Evolutionary conservation across 2,329 filamentous ascomycete species (phyloP), one percentile per base, ranked within the genome.

Genomic region (Colletotrichum tabaci): DNA sequence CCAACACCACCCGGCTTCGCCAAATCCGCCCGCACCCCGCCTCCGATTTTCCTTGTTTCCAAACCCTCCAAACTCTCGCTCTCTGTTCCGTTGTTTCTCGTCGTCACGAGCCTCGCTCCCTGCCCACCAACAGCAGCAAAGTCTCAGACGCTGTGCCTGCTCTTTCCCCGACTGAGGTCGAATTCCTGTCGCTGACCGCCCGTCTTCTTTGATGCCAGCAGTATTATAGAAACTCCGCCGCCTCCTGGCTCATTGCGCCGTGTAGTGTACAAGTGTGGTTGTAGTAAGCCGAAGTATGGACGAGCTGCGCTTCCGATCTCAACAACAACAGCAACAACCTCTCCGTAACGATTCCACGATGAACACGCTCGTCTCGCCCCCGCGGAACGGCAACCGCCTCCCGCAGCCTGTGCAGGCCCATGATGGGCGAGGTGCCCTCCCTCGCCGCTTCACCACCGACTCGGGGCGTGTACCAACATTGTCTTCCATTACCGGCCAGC

Each of bases 391-490:
- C 79, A 87, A 85, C 79, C 90, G 91, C 79, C 87, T 91, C 81
- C 86, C 85, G 74, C 88, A 88, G 75, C 86, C 88, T 67, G 81
- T 86, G 73, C 73, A 71, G 71, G 30, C 88, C 74, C 88, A 90
- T 81, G 94, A 97, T 79, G 89, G 89, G 75, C 91, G 95, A 82
- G 90, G 90, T 74, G 91, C 91, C 77, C 87, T 98, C 80, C 94
- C 95, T 83, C 92, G 96, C 79, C 93, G 96, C 80, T 98, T 98
- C 84, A 98, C 96, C 74, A 96, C 95, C 69, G 97, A 98, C 84
- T 91, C 94, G 84, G 88, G 94, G 83, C 89, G 95, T 88, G 86
- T 96, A 83, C 92, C 93, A 82, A 94, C 93, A 80, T 85, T 94
- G 83, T 89, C 88, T 69, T 88, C 89, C 73, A 84, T 95, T 79